Percentiles rank a stretch among this genome's conserved stretches.
Conservation (phyloP, 140 eudicot species). For the Ambrosia hybrid region DNA sequence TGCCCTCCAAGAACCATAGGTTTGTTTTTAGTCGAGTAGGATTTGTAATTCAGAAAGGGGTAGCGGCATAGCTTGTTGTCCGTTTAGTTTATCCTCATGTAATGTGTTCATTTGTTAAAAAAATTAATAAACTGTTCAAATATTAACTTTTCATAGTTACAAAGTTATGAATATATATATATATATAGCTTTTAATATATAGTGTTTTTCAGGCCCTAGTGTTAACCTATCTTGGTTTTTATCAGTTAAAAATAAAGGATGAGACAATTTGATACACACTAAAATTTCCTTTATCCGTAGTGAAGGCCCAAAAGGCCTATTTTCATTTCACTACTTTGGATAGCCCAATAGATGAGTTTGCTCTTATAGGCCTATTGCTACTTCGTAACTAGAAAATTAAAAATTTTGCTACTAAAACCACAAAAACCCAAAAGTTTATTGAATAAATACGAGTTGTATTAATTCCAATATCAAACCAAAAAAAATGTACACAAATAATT, state of each 20-base stretch:
- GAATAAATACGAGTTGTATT: conserved; percentile 42
- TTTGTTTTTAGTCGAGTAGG: no score
- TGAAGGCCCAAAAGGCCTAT: not conserved
- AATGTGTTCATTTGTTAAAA: no score
- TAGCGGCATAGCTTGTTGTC: no score
- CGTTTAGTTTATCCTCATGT: no score
- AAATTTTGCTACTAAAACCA: conserved; percentile 3
- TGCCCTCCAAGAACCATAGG: no score
- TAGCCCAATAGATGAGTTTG: not conserved
- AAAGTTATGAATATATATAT: no score
- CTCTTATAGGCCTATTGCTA: not conserved
- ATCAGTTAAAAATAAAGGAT: not conserved
- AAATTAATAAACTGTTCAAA: no score
- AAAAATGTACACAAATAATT: conserved; percentile 42
- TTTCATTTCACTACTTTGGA: not conserved
- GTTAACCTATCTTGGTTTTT: no score
- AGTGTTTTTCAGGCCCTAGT: no score
- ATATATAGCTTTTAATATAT: no score
- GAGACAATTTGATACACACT: not conserved
- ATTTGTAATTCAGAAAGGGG: no score
- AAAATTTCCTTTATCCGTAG: not conserved
- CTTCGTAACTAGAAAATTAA: not conserved
- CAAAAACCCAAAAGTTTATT: conserved; percentile 12
- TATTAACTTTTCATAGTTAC: no score
- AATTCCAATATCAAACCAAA: conserved; percentile 37